Percentiles rank a stretch among this genome's conserved stretches.
phyloP scores from a whole-genome alignment of 169 alveolate species.

The Amoebophrya sp. region DNA sequence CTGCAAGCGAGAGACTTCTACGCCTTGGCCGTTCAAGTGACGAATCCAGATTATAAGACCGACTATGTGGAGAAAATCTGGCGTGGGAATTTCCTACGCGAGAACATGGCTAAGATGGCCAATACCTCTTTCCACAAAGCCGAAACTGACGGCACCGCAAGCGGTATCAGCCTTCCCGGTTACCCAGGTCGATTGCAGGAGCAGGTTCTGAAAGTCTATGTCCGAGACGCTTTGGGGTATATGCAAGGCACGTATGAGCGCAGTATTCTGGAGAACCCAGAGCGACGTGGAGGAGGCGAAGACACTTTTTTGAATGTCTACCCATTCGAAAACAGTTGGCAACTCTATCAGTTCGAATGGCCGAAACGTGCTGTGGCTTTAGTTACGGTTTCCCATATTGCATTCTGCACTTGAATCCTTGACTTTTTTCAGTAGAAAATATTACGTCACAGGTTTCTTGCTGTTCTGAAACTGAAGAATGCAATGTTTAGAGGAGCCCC shows the following conservation, averaged over 20 bases:
- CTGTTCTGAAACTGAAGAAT: no score
- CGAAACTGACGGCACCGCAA: neutral
- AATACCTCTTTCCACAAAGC: neutral
- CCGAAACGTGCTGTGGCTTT: neutral
- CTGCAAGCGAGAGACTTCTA: neutral
- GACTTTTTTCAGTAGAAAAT: no score
- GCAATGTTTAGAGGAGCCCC: no score
- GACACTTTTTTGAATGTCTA: neutral
- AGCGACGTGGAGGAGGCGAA: neutral
- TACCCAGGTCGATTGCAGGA: neutral
- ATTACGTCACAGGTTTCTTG: no score
- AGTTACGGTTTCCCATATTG: no score
- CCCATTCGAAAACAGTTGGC: neutral
- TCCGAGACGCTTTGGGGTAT: neutral
- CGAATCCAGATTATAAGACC: neutral
- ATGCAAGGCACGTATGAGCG: neutral
- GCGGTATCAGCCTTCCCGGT: neutral
- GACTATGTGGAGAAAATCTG: neutral
- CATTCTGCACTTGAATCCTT: no score
- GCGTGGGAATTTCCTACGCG: neutral
- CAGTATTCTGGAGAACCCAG: neutral
- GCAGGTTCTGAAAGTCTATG: neutral
- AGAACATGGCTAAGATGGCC: neutral
- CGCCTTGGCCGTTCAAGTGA: conserved; percentile 1
- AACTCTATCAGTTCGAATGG: neutral